Base-by-base conservation (phyloP, 1,139 yeast species). In the Nakaseomyces sp. region DNA sequence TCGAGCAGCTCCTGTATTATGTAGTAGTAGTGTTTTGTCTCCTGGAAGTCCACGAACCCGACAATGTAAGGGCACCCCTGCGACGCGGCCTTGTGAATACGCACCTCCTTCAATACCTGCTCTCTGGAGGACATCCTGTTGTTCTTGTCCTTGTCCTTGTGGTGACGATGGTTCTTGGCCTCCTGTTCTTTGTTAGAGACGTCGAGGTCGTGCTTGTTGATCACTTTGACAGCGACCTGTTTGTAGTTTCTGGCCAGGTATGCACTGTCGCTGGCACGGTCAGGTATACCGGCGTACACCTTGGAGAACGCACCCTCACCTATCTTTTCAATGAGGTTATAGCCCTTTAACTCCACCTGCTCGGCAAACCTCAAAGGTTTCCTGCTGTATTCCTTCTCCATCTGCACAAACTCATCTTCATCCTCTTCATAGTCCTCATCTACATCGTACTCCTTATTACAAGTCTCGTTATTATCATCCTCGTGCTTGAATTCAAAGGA, bases 271-370 rank as follows among this genome's bases (percentile, higher is more conserved):
- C 46, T 42, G 20, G 37, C 39, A 10, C 13, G 37, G 30, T 33
- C 35, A 16, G 60, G 60, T 5, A 51, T 48, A 15, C 95, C 96
- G 55, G 77, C 77, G 65, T 80, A 88, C 5, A 89, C 97, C 19
- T 77, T 74, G 3, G 95, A 85, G 61, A 89, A 89, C 0, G 97
- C 97, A 13, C 97, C 97, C 60, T 85, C 91, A 1, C 89, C 89
- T 10, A 82, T 66, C 47, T 71, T 71, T 19, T 70, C 64, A 9
- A 63, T 45, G 28, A 68, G 48, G 41, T 54, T 54, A 51, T 65
- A 68, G 13, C 49, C 60, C 16, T 16, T 39, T 19, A 60, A 41
- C 45, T 58, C 63, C 8, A 33, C 22, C 45, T 60, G 64, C 46
- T 58, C 64, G 7, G 46, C 41, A 36, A 55, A 60, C 16, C 38